Evolutionary conservation across 2,329 filamentous ascomycete species (phyloP).

Genomic region (Colletotrichum theobromicola): DNA sequence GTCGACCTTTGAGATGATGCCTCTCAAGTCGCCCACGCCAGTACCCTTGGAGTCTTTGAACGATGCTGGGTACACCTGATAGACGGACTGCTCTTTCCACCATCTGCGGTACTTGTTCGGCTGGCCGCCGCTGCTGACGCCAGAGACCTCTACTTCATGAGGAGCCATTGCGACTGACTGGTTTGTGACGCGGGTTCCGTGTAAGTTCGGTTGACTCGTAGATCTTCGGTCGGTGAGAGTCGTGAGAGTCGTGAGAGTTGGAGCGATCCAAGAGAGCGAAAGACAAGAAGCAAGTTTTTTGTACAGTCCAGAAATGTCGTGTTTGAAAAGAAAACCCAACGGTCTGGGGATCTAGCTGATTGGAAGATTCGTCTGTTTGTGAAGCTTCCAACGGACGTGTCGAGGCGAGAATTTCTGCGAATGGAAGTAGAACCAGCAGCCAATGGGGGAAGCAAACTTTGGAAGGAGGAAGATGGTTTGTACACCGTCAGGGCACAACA

Average conservation of each 20-base stretch:
- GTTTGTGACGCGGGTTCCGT: not conserved
- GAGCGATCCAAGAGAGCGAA: no score
- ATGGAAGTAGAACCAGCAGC: not conserved
- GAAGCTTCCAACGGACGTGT: not conserved
- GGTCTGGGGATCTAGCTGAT: not conserved
- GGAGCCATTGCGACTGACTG: not conserved
- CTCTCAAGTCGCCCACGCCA: constrained; percentile 61
- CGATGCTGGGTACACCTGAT: constrained; percentile 67
- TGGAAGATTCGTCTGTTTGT: not conserved
- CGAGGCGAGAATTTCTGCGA: constrained; percentile 12
- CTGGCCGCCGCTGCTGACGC: not conserved
- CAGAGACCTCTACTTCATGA: not conserved
- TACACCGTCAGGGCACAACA: not conserved
- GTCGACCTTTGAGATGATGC: constrained; percentile 61
- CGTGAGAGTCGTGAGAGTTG: no score
- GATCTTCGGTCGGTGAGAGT: not conserved
- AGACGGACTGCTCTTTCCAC: constrained; percentile 67
- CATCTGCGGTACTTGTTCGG: constrained; percentile 36
- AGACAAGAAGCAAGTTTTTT: not conserved
- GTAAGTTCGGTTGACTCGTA: not conserved
- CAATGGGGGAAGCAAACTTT: constrained; percentile 3
- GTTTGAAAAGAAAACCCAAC: not conserved
- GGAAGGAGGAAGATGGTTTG: not conserved
- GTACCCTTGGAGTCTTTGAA: constrained; percentile 64
- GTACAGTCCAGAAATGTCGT: not conserved